phyloP scores from a whole-genome alignment of 306 rosid species.

The Lagenaria siceraria region DNA sequence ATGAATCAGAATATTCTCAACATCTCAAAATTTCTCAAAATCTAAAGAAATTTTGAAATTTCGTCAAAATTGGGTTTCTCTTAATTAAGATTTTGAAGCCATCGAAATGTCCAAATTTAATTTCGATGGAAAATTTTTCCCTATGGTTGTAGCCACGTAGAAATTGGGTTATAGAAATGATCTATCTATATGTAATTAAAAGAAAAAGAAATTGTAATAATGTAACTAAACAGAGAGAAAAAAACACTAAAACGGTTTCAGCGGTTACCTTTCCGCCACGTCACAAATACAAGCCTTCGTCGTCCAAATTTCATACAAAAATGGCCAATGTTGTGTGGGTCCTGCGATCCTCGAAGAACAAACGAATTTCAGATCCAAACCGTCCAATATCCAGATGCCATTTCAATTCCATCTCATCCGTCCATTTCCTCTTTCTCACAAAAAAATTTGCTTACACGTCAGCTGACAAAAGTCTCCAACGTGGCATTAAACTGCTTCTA shows the following conservation, averaged over 20 bases:
- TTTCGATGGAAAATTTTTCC: too few species aligned
- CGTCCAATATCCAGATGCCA: constrained; percentile 14
- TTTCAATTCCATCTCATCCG: constrained; percentile 19
- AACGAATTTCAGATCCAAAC: constrained; percentile 7
- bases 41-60: too few species aligned
- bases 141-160: too few species aligned
- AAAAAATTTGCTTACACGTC: constrained; percentile 15
- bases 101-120: too few species aligned
- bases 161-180: too few species aligned
- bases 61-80: too few species aligned
- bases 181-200: too few species aligned
- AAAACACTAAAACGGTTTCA: background rate
- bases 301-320: background rate
- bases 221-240: background rate
- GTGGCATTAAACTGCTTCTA: constrained; percentile 51
- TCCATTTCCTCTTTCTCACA: background rate
- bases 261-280: constrained; percentile 3
- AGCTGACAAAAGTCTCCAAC: constrained; percentile 21
- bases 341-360: background rate
- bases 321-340: background rate
- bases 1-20: too few species aligned
- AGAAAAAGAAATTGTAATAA: too few species aligned
- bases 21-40: too few species aligned
- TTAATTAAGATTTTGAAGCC: too few species aligned
- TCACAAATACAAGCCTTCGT: background rate